Base-by-base conservation (phyloP, 2,329 filamentous ascomycete species). In the Escovopsis weberi region DNA sequence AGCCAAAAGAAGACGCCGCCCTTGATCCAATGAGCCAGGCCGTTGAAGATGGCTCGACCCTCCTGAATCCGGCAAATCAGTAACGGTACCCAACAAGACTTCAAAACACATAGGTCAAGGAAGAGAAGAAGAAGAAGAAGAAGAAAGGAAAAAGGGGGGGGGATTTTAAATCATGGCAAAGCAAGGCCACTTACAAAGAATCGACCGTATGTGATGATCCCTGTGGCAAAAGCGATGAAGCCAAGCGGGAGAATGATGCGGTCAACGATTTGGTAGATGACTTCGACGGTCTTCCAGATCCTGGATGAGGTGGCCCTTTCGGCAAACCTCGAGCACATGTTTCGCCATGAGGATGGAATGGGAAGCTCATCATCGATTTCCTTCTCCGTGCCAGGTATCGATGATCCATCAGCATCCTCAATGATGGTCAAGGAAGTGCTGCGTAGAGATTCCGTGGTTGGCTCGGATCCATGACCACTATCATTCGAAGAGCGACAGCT, bases 1-100 rank as follows among this genome's bases (percentile, higher is more conserved):
- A 93, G 85, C 80, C 85, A 91, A 65, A 95, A 86, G 68, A 96
- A 96, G 43, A 96, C 82, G 4, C 85, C 85, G 38, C 89, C 89
- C 59, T 96, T 96, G 59, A 95, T 79, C 66, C 85, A 94, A 57
- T 96, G 89, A 7, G 89, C 89, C 36, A 95, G 69, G 2, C 89
- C 86, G 51, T 80, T 88, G 67, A 89, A 93, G 44, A 95, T 67
- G 3, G 69, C 68, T 19, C 60, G 59, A 5, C 74, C 81, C 58
- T 82, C 79, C 82, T 87, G 50, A 34, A 32, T 11, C 11, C 28
- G 10, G 28, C 28, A 32, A 32, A 28, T 19, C 33, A 33, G 18
- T 19, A 12, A n/a, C 18, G 28, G 9, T 7, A 19, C 7, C 30
- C 28, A 32, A 7, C 7, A 23, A 6, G 35, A n/a, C n/a, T n/a